A percentile compares a stretch with the other conserved stretches of the same genome.
Evolutionary conservation across 176 grass and related monocot species (phyloP).

Genomic region (Eremochloa ophiuroides): DNA sequence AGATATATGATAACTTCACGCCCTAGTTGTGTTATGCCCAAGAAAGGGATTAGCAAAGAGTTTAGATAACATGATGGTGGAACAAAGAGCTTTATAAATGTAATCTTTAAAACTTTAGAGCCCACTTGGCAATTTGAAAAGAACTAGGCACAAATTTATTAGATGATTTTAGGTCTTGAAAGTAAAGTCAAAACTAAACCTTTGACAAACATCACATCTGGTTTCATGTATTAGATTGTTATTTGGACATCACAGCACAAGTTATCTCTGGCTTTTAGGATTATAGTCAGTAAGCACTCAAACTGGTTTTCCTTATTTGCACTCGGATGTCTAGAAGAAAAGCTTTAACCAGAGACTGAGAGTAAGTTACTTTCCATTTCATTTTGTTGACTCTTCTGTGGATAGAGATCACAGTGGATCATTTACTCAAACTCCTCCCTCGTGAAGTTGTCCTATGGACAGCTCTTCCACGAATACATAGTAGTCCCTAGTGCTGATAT

Average conservation of each 20-base stretch:
- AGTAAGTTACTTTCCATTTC: background rate
- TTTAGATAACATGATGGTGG: conserved; percentile 62
- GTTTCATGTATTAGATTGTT: conserved; percentile 48
- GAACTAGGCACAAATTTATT: conserved; percentile 17
- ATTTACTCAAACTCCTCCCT: background rate
- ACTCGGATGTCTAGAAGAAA: conserved; percentile 18
- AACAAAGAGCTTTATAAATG: conserved; percentile 54
- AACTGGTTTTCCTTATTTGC: conserved; percentile 24
- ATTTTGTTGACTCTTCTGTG: conserved; percentile 5
- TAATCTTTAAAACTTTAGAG: conserved; percentile 58
- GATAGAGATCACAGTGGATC: background rate
- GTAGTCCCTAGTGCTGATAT: background rate
- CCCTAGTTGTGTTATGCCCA: conserved; percentile 41
- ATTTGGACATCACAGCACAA: conserved; percentile 54
- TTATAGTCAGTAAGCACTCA: conserved; percentile 42
- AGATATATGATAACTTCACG: conserved; percentile 48
- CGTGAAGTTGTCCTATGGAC: background rate
- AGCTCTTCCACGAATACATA: background rate
- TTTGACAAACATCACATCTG: conserved; percentile 49
- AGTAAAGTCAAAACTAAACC: conserved; percentile 53
- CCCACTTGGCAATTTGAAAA: conserved; percentile 41
- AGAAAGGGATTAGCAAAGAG: conserved; percentile 52
- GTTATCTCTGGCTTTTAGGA: conserved; percentile 48
- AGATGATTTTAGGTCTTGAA: conserved; percentile 45
- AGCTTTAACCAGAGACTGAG: background rate